Evolutionary conservation across 148 eudicot species (phyloP), one percentile per base, ranked within the genome.

Genomic region (Spergularia marina): DNA sequence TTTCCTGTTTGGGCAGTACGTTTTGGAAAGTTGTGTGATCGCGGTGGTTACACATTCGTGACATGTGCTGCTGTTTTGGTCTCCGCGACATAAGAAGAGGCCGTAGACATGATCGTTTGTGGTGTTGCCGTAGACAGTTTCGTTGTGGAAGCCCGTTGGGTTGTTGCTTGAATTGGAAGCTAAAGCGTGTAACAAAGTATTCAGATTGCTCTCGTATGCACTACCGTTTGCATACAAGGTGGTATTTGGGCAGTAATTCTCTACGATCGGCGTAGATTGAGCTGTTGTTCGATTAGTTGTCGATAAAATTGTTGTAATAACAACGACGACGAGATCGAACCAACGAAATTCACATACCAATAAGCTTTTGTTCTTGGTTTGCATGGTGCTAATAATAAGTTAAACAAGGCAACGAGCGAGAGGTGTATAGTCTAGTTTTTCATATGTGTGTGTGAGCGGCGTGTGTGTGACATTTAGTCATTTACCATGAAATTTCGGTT

Each of bases 41-140:
- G 82, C 86, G 4, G 81, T 74, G n/a, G 60, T 21, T 10, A 83
- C 86, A 56, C 86, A 83, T 44, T 70, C 67, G 5, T 30, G 18
- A 54, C 87, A 84, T 15, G 59, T 17, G 41, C 68, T 71, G 12
- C 9, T 6, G 67, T 52, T 59, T n/a, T 16, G 78, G 67, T 83
- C 86, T 2, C 86, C 86, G 30, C 86, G 83, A 58, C 83, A 84
- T 7, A 84, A 77, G 72, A 65, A 84, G 16, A 77, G 68, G 23
- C 84, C 86, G 44, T 74, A 74, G 49, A 73, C 77, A 2, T 30
- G 34, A 30, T 30, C 51, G 25, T 30, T 30, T 1, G 68, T 41
- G 40, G 20, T 11, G 39, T 65, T 0, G 85, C 89, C 47, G 47
- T 41, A 41, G 0, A 25, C 74, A 1, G 89, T 74, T 30, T 84